Evolutionary conservation across 345 rosid genomes (phyloP), one percentile per base, ranked within the genome.

Genomic region (Acer saccharum): DNA sequence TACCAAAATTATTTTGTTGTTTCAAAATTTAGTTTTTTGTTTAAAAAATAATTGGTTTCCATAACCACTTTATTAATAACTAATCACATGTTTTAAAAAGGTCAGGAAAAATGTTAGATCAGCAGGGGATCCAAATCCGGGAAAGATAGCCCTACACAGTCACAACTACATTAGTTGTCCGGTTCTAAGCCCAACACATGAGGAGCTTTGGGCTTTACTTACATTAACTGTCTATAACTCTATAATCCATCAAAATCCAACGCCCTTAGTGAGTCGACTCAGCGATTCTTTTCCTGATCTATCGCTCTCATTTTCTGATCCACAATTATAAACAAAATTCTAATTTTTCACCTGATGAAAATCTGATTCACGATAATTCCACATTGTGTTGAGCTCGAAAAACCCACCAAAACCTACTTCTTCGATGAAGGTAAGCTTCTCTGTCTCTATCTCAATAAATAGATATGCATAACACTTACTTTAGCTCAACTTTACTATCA

Each of bases 381-480:
- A 55, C 17, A 23, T 32, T 25, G 75, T 65, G 32, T 74, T 54
- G 69, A 25, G 68, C 82, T 77, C 65, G 65, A 16, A 50, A 74
- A 68, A 8, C 71, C 52, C 57, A 23, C 44, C 41, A 21, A 50
- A 63, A 14, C 55, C 77, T 67, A 43, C 54, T 65, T 20, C 69
- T 63, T 60, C 17, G 43, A 43, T 55, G 43, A 62, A 84, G 84
- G 86, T 85, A 79, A 79, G 74, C 7, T 6, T 52, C 65, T 55
- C 41, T 39, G 13, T 16, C 41, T 68, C 58, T 14, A 4, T 18
- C 27, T 46, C 58, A 27, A 20, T 61, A 14, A 4, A 12, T 16
- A 65, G 77, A 44, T 10, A 90, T 90, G 94, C 82, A 86, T 80
- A 75, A 84, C 78, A 68, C 89, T 77, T 90, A 82, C 74, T 35